Evolutionary conservation across 2,329 filamentous ascomycete species (phyloP).

Genomic region (Triangularia setosa): DNA sequence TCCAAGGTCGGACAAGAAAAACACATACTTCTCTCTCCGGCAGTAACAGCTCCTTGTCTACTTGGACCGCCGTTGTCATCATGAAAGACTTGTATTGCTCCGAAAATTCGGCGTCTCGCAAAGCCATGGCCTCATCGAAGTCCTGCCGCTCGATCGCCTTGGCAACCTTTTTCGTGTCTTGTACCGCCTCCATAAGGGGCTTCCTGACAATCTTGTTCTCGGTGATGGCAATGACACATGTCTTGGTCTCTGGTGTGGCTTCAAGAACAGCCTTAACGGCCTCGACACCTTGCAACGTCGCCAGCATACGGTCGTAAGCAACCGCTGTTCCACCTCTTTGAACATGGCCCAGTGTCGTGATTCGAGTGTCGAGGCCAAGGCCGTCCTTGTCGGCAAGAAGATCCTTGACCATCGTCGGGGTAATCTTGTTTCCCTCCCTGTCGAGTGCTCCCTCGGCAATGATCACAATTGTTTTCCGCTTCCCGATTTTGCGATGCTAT

Average conservation of each 20-base stretch:
- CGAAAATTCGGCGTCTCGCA: slow-evolving; percentile 88
- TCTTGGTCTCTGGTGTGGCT: slow-evolving; percentile 81
- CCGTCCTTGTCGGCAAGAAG: slow-evolving; percentile 75
- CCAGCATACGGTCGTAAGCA: slow-evolving; percentile 90
- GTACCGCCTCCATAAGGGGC: slow-evolving; percentile 82
- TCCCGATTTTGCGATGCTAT: slow-evolving; percentile 81
- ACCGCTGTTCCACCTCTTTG: slow-evolving; percentile 90
- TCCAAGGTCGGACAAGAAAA: neutral
- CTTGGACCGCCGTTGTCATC: slow-evolving; percentile 80
- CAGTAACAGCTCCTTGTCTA: slow-evolving; percentile 61
- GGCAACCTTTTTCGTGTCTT: slow-evolving; percentile 79
- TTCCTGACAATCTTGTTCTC: slow-evolving; percentile 97
- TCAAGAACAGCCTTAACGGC: slow-evolving; percentile 89
- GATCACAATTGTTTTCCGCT: slow-evolving; percentile 97
- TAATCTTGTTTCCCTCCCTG: slow-evolving; percentile 77
- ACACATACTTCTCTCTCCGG: slow-evolving; percentile 65
- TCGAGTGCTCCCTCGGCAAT: slow-evolving; percentile 94
- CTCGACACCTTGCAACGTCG: slow-evolving; percentile 89
- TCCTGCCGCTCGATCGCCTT: slow-evolving; percentile 79
- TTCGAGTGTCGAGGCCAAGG: slow-evolving; percentile 82
- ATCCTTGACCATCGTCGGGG: slow-evolving; percentile 75
- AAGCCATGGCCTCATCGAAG: slow-evolving; percentile 80
- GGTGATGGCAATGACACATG: slow-evolving; percentile 91
- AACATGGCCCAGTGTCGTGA: slow-evolving; percentile 95
- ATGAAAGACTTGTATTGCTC: slow-evolving; percentile 90